Conservation (phyloP, 192 early-diverging fungal species). For the Linnemannia elongata region DNA sequence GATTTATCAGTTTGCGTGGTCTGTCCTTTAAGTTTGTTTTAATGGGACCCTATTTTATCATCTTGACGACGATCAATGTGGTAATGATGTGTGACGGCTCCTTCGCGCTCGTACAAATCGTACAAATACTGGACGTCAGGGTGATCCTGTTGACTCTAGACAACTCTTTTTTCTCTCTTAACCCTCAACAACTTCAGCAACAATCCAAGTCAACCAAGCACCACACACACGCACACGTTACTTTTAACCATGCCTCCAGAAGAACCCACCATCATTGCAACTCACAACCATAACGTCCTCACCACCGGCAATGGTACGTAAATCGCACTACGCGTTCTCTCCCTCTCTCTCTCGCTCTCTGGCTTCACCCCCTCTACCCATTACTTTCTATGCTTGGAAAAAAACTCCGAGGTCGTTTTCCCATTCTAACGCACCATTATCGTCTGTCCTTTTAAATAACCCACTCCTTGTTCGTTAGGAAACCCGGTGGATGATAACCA, state of each 20-base stretch:
- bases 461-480: conserved; percentile 35
- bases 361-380: not conserved
- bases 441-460: not conserved
- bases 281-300: conserved; percentile 41
- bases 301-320: conserved; percentile 55
- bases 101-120: too few relatives aligned
- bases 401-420: too few relatives aligned
- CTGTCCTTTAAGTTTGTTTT: not conserved
- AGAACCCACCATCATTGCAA: conserved; percentile 50
- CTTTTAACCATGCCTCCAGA: conserved; percentile 18
- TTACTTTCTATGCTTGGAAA: not conserved
- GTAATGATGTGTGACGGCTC: too few relatives aligned
- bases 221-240: not conserved
- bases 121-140: too few relatives aligned
- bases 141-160: too few relatives aligned
- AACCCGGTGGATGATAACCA: conserved; percentile 81
- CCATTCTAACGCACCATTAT: not conserved
- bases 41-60: too few relatives aligned
- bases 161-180: conserved; percentile 7
- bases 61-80: too few relatives aligned
- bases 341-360: not conserved
- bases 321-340: not conserved
- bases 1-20: not conserved
- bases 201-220: not conserved
- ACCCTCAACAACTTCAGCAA: not conserved